Evolutionary conservation across 129 eudicot species (phyloP).

Genomic region (Deinandra increscens): DNA sequence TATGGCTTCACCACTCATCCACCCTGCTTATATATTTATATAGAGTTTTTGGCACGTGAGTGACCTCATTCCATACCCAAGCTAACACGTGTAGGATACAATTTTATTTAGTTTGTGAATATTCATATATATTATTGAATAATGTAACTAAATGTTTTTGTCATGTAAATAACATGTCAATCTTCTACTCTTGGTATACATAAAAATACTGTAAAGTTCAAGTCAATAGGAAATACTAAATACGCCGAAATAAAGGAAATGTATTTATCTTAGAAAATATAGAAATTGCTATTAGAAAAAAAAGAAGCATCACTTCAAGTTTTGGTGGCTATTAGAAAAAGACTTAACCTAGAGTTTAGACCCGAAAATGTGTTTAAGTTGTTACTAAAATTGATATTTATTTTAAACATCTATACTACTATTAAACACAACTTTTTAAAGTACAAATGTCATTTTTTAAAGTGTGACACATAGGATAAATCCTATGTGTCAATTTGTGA

Average conservation of each 20-base stretch:
- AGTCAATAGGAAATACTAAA: not conserved
- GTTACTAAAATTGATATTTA: no score
- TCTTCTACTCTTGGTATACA: not conserved
- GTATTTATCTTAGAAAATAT: no score
- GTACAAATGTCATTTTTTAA: no score
- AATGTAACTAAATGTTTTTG: not conserved
- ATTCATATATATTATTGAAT: not conserved
- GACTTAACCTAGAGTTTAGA: no score
- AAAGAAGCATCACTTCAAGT: no score
- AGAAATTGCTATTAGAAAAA: no score
- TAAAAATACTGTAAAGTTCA: not conserved
- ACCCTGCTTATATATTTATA: slow-evolving; percentile 40
- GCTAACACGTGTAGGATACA: slow-evolving; percentile 39
- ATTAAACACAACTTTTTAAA: no score
- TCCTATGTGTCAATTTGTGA: no score
- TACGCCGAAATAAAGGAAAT: not conserved
- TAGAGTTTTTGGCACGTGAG: slow-evolving; percentile 47
- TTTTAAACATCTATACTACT: no score
- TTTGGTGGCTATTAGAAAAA: no score
- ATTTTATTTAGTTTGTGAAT: slow-evolving; percentile 14
- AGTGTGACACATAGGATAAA: no score
- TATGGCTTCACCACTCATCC: slow-evolving; percentile 39
- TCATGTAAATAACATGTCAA: not conserved
- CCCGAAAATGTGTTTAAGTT: not conserved
- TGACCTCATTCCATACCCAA: slow-evolving; percentile 30